These are phyloP conservation scores for Austropuccinia psidii DNA, from an alignment of 1,284 basidiomycete genomes.

Conservation along the genomic window DNA sequence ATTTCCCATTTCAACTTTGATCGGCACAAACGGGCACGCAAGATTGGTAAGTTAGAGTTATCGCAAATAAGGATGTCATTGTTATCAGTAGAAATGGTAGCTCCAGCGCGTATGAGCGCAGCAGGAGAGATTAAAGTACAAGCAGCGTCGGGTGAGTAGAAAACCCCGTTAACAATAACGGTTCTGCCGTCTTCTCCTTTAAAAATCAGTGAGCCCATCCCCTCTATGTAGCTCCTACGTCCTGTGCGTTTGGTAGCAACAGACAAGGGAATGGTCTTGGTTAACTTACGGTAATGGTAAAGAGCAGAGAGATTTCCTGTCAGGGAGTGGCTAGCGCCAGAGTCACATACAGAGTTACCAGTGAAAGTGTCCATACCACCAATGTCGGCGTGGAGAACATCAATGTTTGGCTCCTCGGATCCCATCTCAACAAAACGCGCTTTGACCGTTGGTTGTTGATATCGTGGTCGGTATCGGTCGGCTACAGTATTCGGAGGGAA, in stretches of 20 bases:
- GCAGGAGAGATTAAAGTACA: constrained; percentile 4
- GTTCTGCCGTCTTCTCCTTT: not conserved
- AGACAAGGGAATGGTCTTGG: not conserved
- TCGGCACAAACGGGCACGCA: too few species aligned
- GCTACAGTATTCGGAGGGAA: too few species aligned
- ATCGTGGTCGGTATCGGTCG: not conserved
- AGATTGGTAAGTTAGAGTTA: too few species aligned
- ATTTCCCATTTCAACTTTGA: too few species aligned
- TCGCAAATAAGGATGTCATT: too few species aligned
- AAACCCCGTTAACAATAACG: not conserved
- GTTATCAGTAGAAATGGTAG: too few species aligned
- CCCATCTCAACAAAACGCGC: not conserved
- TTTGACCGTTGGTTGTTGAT: not conserved
- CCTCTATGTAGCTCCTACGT: not conserved
- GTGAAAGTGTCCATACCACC: not conserved
- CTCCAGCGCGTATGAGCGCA: not conserved
- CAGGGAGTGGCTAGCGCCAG: constrained; percentile 18
- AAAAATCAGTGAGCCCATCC: not conserved
- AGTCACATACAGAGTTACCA: not conserved
- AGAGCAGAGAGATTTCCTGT: not conserved
- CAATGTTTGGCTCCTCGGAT: not conserved
- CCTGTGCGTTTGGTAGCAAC: not conserved
- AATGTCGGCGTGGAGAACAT: not conserved
- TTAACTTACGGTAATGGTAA: not conserved
- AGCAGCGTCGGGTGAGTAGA: not conserved